Conservation (phyloP, 805 yeast species). For the Yarrowia sp. region DNA sequence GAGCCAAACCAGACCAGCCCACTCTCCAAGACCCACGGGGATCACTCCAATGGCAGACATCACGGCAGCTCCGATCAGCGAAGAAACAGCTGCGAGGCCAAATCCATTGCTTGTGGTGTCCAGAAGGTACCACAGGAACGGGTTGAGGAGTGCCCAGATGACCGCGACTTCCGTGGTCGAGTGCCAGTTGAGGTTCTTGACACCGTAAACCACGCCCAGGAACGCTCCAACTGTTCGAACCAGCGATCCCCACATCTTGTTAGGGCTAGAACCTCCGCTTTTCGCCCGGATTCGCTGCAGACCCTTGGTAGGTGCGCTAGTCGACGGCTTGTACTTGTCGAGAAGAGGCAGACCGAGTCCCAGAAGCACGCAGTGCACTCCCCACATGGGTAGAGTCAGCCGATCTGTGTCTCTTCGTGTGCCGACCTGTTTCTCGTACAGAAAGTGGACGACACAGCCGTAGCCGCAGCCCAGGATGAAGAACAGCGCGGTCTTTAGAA, state of each 20-base stretch:
- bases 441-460: slow-evolving; percentile 15
- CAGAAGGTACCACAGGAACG: slow-evolving; percentile 42
- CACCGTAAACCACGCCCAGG: slow-evolving; percentile 43
- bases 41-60: slow-evolving; percentile 37
- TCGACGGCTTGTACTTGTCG: background rate
- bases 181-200: slow-evolving; percentile 41
- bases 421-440: slow-evolving; percentile 8
- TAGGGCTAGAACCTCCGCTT: background rate
- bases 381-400: slow-evolving; percentile 10
- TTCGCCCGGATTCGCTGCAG: slow-evolving; percentile 17
- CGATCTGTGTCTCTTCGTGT: background rate
- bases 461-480: slow-evolving; percentile 18
- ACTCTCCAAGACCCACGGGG: slow-evolving; percentile 32
- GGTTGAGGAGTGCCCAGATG: slow-evolving; percentile 42
- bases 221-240: slow-evolving; percentile 43
- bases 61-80: slow-evolving; percentile 32
- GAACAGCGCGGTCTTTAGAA: background rate
- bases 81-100: slow-evolving; percentile 35
- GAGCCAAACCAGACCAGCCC: slow-evolving; percentile 33
- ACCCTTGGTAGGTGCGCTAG: background rate
- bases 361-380: background rate
- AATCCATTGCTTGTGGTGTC: slow-evolving; percentile 43
- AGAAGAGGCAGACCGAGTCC: background rate
- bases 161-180: slow-evolving; percentile 41
- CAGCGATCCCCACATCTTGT: slow-evolving; percentile 40